Percentiles rank a stretch among this genome's conserved stretches.
Conservation (phyloP, 108 stramenopile genomes). For the Cyclotella cryptica region DNA sequence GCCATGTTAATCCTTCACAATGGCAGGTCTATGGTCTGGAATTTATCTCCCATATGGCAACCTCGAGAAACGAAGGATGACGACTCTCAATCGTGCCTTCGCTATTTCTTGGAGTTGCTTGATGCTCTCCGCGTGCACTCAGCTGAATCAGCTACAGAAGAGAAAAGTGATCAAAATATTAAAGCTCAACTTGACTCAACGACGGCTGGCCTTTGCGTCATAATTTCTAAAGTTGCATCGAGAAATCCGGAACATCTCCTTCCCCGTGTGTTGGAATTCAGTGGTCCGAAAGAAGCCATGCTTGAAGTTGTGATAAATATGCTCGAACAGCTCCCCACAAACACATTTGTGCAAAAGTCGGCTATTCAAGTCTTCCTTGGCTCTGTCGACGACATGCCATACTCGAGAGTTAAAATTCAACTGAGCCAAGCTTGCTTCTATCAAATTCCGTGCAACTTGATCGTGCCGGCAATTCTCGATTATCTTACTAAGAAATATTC, state of each 20-base stretch:
- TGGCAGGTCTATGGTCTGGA: too few relatives aligned
- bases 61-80: neutral
- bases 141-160: neutral
- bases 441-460: conserved; percentile 17
- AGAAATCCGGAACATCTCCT: conserved; percentile 8
- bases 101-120: conserved; percentile 5
- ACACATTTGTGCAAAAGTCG: conserved; percentile 6
- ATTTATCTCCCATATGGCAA: conserved; percentile 17
- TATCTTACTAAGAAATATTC: conserved; percentile 20
- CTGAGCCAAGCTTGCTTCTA: conserved; percentile 22
- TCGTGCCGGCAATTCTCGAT: conserved; percentile 18
- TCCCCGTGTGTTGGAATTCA: conserved; percentile 24
- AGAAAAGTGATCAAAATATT: neutral
- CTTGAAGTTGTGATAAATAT: conserved; percentile 24
- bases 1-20: too few relatives aligned
- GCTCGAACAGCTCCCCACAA: conserved; percentile 27
- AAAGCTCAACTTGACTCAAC: conserved; percentile 8
- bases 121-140: conserved; percentile 24
- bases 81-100: neutral
- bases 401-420: conserved; percentile 13
- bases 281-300: conserved; percentile 4
- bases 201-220: conserved; percentile 11
- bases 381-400: conserved; percentile 11
- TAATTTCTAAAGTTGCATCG: conserved; percentile 24
- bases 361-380: conserved; percentile 11